Percentiles rank a stretch among this genome's conserved stretches.
phyloP scores from a whole-genome alignment of 2,329 filamentous ascomycete genomes.

The Aaosphaeria pasadenensis region DNA sequence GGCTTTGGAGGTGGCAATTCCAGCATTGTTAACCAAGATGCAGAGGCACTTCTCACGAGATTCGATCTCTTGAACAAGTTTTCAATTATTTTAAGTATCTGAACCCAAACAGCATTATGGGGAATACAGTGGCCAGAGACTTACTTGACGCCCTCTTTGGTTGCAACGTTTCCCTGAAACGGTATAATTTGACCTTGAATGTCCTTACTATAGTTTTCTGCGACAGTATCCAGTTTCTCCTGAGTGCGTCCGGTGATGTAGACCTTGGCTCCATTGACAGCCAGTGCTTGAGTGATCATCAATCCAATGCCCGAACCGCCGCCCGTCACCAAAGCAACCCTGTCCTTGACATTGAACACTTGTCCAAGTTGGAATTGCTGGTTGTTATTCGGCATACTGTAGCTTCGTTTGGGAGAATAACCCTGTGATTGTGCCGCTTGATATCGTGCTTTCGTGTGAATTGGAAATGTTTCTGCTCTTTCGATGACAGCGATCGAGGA shows the following conservation, averaged over 20 bases:
- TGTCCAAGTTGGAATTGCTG: slow-evolving; percentile 28
- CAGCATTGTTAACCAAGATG: slow-evolving; percentile 49
- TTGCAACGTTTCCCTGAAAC: slow-evolving; percentile 43
- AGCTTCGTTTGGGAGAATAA: slow-evolving; percentile 11
- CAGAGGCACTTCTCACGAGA: slow-evolving; percentile 44
- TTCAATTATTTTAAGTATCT: slow-evolving; percentile 12
- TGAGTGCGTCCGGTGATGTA: slow-evolving; percentile 48
- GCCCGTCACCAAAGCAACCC: slow-evolving; percentile 43
- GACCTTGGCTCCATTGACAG: slow-evolving; percentile 47
- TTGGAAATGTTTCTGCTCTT: not conserved
- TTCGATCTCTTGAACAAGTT: slow-evolving; percentile 43
- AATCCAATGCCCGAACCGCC: slow-evolving; percentile 48
- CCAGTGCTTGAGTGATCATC: slow-evolving; percentile 47
- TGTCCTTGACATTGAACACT: slow-evolving; percentile 38
- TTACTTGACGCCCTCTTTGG: slow-evolving; percentile 43
- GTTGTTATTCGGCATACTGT: slow-evolving; percentile 33
- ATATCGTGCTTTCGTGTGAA: slow-evolving; percentile 6
- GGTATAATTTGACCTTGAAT: slow-evolving; percentile 48
- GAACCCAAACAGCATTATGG: too few species aligned
- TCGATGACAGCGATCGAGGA: not conserved
- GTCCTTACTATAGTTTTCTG: slow-evolving; percentile 41
- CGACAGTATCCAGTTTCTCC: slow-evolving; percentile 49
- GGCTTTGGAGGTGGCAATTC: slow-evolving; percentile 40
- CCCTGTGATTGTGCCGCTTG: slow-evolving; percentile 12
- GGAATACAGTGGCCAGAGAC: slow-evolving; percentile 1